Evolutionary conservation across 352 stramenopile species (phyloP).

Genomic region (Globisporangium viniferum): DNA sequence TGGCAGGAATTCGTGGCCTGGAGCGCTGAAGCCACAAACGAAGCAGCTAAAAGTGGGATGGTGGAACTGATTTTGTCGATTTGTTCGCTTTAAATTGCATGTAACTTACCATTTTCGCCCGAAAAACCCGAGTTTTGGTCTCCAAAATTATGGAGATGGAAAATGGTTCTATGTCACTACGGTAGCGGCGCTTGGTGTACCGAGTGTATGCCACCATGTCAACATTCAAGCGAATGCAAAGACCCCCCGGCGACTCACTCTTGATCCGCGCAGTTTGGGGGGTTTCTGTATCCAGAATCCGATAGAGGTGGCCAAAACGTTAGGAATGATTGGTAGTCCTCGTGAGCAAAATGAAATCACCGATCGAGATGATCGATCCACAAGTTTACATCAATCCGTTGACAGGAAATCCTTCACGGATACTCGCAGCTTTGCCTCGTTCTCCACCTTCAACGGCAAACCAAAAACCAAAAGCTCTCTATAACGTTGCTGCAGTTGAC

Average conservation of each 20-base stretch:
- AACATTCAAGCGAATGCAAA: not conserved
- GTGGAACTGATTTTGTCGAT: not conserved
- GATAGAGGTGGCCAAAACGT: not conserved
- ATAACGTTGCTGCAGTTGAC: no score
- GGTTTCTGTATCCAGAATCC: not conserved
- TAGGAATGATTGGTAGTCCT: not conserved
- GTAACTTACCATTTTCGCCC: not conserved
- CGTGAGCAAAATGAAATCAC: not conserved
- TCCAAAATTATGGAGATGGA: no score
- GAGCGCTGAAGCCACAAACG: constrained; percentile 6
- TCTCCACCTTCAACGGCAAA: no score
- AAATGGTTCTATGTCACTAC: no score
- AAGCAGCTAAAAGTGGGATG: not conserved
- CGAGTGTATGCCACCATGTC: not conserved
- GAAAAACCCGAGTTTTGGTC: not conserved
- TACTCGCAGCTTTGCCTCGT: no score
- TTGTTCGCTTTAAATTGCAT: not conserved
- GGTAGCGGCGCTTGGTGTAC: no score
- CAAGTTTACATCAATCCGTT: no score
- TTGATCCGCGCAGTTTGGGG: not conserved
- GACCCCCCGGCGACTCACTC: not conserved
- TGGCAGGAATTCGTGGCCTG: not conserved
- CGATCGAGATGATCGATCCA: no score
- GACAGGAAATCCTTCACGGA: no score
- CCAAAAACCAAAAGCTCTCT: no score